phyloP scores from a whole-genome alignment of 306 rosid species.

The Pachyrhizus erosus region DNA sequence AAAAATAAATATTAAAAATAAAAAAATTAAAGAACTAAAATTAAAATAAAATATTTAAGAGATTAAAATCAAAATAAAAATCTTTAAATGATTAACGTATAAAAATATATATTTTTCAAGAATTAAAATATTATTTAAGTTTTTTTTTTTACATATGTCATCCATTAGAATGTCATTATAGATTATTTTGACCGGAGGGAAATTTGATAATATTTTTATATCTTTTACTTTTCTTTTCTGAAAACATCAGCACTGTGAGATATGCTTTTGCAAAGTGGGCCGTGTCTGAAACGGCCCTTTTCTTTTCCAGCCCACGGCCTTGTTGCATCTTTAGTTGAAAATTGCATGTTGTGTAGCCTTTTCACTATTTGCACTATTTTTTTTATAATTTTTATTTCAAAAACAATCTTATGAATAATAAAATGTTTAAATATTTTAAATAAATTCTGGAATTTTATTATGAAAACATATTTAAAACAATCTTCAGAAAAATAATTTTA shows the following conservation, averaged over 20 bases:
- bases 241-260: background rate
- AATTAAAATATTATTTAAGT: no score
- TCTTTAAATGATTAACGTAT: no score
- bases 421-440: background rate
- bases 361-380: background rate
- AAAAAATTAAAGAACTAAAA: no score
- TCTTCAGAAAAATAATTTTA: background rate
- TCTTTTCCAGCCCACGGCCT: background rate
- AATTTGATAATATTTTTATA: no score
- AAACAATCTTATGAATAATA: background rate
- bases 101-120: no score
- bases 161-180: no score
- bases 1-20: no score
- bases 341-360: background rate
- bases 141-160: no score
- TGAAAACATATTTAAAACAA: background rate
- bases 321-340: background rate
- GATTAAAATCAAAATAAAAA: no score
- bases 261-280: background rate
- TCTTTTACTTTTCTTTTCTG: background rate
- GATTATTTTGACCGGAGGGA: no score
- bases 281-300: background rate
- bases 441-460: background rate
- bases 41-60: no score
- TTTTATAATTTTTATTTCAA: background rate